phyloP scores from a whole-genome alignment of 129 eudicot species.

The Kitagawia praeruptora region DNA sequence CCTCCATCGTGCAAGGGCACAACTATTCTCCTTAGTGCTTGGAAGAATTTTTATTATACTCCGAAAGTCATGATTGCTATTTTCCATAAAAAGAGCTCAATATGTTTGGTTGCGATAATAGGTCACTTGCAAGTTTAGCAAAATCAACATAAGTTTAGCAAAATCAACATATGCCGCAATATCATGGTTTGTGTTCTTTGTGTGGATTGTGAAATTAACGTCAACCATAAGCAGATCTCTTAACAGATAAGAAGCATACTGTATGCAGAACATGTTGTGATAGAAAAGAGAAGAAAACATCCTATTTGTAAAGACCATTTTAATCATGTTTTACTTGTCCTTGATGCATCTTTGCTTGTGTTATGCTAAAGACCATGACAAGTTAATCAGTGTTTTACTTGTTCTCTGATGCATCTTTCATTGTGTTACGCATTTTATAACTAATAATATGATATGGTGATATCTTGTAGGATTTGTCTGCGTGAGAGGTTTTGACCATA shows the following conservation, averaged over 20 bases:
- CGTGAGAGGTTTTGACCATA: conserved; percentile 78
- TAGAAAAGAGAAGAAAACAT: neutral
- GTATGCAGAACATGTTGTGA: neutral
- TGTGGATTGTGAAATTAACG: neutral
- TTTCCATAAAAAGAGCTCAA: neutral
- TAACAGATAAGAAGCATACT: neutral
- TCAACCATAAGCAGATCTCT: neutral
- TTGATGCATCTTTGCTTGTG: neutral
- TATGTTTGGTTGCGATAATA: neutral
- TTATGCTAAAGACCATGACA: neutral
- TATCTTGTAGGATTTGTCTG: conserved; percentile 71
- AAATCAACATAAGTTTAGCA: neutral
- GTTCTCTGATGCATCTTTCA: neutral
- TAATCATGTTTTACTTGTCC: neutral
- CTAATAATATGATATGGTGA: neutral
- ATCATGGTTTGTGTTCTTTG: neutral
- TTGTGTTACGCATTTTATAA: neutral
- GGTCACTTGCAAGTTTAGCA: neutral
- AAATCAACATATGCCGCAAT: neutral
- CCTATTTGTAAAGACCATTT: neutral
- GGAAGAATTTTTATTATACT: neutral
- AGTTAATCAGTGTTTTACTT: neutral
- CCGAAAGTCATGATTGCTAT: neutral
- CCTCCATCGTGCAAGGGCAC: neutral
- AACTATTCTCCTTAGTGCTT: neutral